These are phyloP conservation scores for Alopecurus myosuroides DNA, from an alignment of 176 grass and related monocot genomes.

Conservation along the genomic window DNA sequence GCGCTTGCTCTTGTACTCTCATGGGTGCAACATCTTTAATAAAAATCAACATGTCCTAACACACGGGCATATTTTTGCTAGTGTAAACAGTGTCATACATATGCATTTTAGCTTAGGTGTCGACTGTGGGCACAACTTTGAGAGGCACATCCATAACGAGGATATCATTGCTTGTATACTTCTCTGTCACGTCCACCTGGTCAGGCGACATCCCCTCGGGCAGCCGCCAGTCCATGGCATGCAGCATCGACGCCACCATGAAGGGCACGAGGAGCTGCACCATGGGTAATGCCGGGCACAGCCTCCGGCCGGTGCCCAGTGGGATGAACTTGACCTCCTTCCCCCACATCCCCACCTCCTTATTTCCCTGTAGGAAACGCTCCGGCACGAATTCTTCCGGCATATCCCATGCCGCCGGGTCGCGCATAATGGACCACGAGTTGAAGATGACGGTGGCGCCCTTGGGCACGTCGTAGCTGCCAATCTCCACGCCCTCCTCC, in stretches of 20 bases:
- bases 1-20: too few species aligned
- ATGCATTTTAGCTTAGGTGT: too few species aligned
- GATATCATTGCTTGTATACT: neutral
- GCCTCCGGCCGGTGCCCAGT: neutral
- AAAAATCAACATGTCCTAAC: too few species aligned
- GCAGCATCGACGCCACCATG: neutral
- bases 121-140: neutral
- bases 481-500: neutral
- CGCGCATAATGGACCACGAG: neutral
- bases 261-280: neutral
- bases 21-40: too few species aligned
- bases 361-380: neutral
- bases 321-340: neutral
- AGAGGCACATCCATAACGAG: neutral
- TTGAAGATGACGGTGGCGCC: neutral
- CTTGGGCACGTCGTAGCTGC: neutral
- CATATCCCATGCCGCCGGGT: neutral
- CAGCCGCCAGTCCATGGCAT: neutral
- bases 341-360: neutral
- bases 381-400: neutral
- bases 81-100: too few species aligned
- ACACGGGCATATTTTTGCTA: too few species aligned
- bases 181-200: neutral
- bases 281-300: neutral
- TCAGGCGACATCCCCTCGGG: neutral